phyloP scores from a whole-genome alignment of 176 grass and related monocot species.

The Cymbopogon citratus region DNA sequence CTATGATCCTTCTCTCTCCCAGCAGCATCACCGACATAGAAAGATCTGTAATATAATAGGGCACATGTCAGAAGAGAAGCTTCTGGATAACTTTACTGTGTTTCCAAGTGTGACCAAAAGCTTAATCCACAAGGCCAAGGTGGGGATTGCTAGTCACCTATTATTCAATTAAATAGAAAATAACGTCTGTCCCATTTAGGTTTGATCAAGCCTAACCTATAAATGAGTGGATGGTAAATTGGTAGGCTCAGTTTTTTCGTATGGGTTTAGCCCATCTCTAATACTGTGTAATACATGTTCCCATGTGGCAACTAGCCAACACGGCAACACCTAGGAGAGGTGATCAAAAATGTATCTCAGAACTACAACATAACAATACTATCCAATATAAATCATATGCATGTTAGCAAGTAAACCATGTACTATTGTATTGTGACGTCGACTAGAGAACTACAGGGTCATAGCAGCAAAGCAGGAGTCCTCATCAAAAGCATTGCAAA shows the following conservation, averaged over 20 bases:
- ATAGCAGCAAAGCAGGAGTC: not conserved
- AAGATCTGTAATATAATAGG: constrained; percentile 62
- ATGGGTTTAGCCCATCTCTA: not conserved
- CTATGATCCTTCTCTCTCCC: constrained; percentile 78
- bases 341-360: not conserved
- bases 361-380: not conserved
- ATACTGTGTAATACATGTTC: not conserved
- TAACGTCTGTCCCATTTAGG: not conserved
- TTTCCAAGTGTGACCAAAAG: not conserved
- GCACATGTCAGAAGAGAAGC: constrained; percentile 2
- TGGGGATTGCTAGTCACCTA: not conserved
- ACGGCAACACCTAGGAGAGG: constrained; percentile 6
- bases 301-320: not conserved
- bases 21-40: constrained; percentile 93
- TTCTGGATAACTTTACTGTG: not conserved
- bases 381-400: not conserved
- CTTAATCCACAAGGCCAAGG: not conserved
- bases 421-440: not conserved
- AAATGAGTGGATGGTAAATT: not conserved
- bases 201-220: not conserved
- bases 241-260: not conserved
- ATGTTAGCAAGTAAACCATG: not conserved
- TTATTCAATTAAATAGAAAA: not conserved
- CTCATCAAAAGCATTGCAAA: not conserved
- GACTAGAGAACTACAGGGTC: not conserved